phyloP scores from a whole-genome alignment of 2,329 filamentous ascomycete species.

The Lizonia empirigonia region DNA sequence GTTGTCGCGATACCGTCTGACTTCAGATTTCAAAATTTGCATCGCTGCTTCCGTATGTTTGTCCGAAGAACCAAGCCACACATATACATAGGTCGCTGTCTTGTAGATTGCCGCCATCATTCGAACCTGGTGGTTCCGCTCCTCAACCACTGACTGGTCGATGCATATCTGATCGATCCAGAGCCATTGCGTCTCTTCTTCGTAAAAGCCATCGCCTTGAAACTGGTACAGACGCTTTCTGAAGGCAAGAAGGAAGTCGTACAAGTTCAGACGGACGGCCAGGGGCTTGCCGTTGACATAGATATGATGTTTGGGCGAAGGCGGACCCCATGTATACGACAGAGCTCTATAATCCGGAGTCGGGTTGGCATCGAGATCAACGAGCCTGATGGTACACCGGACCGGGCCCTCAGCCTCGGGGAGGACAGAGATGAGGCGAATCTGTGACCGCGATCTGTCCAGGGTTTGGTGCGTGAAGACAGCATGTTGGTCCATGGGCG shows the following conservation, averaged over 20 bases:
- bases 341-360: background rate
- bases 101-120: too few species aligned
- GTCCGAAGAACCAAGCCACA: too few species aligned
- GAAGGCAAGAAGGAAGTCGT: background rate
- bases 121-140: too few species aligned
- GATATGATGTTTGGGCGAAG: background rate
- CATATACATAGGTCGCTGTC: too few species aligned
- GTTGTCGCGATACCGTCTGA: too few species aligned
- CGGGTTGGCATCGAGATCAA: background rate
- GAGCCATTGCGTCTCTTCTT: too few species aligned
- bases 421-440: background rate
- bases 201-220: too few species aligned
- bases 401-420: background rate
- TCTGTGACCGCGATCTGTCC: background rate
- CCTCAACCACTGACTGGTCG: too few species aligned
- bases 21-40: too few species aligned
- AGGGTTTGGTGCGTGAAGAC: background rate
- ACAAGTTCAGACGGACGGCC: background rate
- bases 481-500: background rate
- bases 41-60: too few species aligned
- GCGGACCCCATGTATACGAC: background rate
- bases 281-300: background rate
- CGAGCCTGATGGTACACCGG: background rate
- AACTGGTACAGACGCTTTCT: background rate
- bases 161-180: too few species aligned